Evolutionary conservation across 169 alveolate species (phyloP).

Genomic region (Cryptosporidium ubiquitum): DNA sequence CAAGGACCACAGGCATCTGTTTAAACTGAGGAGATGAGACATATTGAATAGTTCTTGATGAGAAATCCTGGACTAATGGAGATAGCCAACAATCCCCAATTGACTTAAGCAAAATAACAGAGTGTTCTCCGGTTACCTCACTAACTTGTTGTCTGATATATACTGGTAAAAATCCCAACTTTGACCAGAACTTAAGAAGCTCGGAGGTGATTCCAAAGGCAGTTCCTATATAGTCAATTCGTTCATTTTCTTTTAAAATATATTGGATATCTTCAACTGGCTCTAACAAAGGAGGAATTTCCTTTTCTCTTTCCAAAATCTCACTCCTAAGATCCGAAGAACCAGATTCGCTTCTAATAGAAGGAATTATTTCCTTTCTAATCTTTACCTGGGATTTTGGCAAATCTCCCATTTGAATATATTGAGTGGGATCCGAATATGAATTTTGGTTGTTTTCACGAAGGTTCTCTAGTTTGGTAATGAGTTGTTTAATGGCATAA

Average conservation of each 20-base stretch:
- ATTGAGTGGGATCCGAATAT: conserved; percentile 35
- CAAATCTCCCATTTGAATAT: conserved; percentile 3
- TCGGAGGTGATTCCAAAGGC: conserved; percentile 96
- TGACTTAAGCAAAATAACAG: conserved; percentile 90
- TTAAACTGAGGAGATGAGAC: conserved; percentile 56
- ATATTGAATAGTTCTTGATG: conserved; percentile 63
- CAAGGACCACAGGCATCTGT: conserved; percentile 25
- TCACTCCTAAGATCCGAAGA: conserved; percentile 18
- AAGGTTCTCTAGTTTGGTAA: conserved; percentile 74
- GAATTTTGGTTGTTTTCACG: conserved; percentile 70
- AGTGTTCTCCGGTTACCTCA: conserved; percentile 98
- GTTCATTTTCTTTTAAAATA: conserved; percentile 38
- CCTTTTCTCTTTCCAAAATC: conserved; percentile 22
- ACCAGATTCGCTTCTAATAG: conserved; percentile 17
- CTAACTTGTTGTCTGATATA: conserved; percentile 93
- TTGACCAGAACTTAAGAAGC: conserved; percentile 94
- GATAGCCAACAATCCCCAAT: conserved; percentile 66
- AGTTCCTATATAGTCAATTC: conserved; percentile 95
- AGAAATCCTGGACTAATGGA: conserved; percentile 44
- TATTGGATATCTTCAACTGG: conserved; percentile 27
- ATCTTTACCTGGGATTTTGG: conserved; percentile 31
- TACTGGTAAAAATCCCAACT: conserved; percentile 91
- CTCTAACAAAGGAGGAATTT: conserved; percentile 54
- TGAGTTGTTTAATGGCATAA: conserved; percentile 90
- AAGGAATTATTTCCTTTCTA: conserved; percentile 3